Conservation (phyloP, 306 rosid genomes). For the Cyclanthera cordifolia region DNA sequence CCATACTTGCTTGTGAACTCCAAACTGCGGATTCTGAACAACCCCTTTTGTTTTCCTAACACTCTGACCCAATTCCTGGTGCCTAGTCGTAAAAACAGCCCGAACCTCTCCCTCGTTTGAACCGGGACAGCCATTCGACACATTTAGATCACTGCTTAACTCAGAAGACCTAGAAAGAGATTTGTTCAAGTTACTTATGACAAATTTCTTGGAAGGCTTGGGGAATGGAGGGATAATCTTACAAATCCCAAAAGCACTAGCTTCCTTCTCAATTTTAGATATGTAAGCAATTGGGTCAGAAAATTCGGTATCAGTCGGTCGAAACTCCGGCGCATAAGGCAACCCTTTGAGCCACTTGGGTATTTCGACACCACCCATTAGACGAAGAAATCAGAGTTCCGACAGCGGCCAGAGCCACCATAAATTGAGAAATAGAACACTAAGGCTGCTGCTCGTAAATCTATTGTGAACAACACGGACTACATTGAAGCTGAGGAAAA, state of each 20-base stretch:
- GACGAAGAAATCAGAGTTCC: slow-evolving; percentile 25
- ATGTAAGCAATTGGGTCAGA: slow-evolving; percentile 95
- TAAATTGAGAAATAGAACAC: slow-evolving; percentile 7
- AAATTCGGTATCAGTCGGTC: slow-evolving; percentile 89
- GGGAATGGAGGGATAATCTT: slow-evolving; percentile 93
- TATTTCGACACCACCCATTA: slow-evolving; percentile 73
- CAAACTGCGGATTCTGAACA: slow-evolving; percentile 30
- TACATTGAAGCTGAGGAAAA: slow-evolving; percentile 19
- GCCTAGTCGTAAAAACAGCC: slow-evolving; percentile 92
- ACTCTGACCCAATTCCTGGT: slow-evolving; percentile 77
- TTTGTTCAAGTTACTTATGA: slow-evolving; percentile 61
- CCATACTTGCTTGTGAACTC: slow-evolving; percentile 91
- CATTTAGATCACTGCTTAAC: slow-evolving; percentile 30
- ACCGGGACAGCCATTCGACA: slow-evolving; percentile 6
- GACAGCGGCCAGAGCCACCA: slow-evolving; percentile 20
- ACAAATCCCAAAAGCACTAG: slow-evolving; percentile 78
- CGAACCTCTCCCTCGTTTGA: slow-evolving; percentile 38
- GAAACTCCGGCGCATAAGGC: slow-evolving; percentile 93
- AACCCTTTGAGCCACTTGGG: slow-evolving; percentile 75
- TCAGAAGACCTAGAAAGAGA: slow-evolving; percentile 70
- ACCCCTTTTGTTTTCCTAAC: slow-evolving; percentile 49
- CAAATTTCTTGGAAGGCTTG: slow-evolving; percentile 74
- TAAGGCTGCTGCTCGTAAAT: slow-evolving; percentile 18
- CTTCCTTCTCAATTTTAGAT: slow-evolving; percentile 94
- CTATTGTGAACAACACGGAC: slow-evolving; percentile 1